These are phyloP conservation scores for Aaosphaeria arxii DNA, from an alignment of 2,329 filamentous ascomycete genomes.

Conservation along the genomic window DNA sequence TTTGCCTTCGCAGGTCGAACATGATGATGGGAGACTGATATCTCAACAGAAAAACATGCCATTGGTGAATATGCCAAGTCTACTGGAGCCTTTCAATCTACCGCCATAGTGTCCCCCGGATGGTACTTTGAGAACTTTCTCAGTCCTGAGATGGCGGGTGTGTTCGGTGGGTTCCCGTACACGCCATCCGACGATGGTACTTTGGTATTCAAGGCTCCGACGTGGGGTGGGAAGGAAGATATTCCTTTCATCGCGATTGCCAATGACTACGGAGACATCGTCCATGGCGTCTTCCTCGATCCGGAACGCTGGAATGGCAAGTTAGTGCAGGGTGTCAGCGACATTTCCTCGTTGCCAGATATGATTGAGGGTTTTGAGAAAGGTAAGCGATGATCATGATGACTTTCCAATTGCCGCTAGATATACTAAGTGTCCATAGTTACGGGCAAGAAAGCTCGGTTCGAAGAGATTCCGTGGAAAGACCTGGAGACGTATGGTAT, in stretches of 20 bases:
- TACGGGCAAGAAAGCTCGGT: conserved; percentile 16
- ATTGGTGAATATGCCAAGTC: conserved; percentile 38
- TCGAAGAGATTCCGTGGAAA: conserved; percentile 13
- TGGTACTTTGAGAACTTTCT: conserved; percentile 48
- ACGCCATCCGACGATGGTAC: conserved; percentile 34
- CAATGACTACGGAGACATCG: conserved; percentile 46
- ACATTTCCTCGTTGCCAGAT: conserved; percentile 27
- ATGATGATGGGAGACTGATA: neutral
- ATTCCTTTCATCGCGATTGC: conserved; percentile 41
- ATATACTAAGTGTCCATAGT: conserved; percentile 3
- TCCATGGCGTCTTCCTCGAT: conserved; percentile 45
- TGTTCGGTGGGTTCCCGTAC: conserved; percentile 44
- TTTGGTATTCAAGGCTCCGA: conserved; percentile 36
- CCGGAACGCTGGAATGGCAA: conserved; percentile 37
- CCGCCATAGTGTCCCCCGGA: conserved; percentile 36
- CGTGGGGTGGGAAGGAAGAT: conserved; percentile 40
- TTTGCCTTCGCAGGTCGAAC: neutral
- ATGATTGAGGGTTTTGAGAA: conserved; percentile 33
- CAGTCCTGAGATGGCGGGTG: conserved; percentile 26
- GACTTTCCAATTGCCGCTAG: neutral
- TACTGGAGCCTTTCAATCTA: conserved; percentile 31
- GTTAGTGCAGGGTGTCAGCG: conserved; percentile 40
- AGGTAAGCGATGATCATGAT: conserved; percentile 14
- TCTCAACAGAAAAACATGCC: conserved; percentile 34
- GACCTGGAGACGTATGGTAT: conserved; percentile 16